Evolutionary conservation across 1,284 basidiomycete genomes (phyloP), one percentile per base, ranked within the genome.

Genomic region (Pseudozyma thailandica): DNA sequence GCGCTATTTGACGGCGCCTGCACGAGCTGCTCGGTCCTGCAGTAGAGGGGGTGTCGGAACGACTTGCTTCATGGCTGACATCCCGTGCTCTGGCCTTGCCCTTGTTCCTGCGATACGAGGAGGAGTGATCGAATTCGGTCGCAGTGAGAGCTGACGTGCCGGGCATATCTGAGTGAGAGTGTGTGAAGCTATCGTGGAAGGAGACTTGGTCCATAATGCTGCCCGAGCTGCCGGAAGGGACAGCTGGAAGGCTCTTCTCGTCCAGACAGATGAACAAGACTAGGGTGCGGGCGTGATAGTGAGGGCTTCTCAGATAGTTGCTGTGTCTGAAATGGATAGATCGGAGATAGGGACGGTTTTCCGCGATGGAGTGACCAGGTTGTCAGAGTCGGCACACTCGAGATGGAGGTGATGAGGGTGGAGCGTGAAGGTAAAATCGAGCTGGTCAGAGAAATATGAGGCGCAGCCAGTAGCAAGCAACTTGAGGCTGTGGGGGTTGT

Each of bases 61-160:
- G 38, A 8, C 25, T 13, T 9, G 37, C 27, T 16, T 55, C 49
- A 2, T 44, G 23, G 6, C 18, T 33, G 15, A 25, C 18, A 18
- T 60, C 52, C 25, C 35, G 27, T 7, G 63, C 63, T 51, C 63
- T 38, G 3, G 52, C 44, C 18, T 66, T 66, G 38, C 63, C 63
- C 49, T 66, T 66, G 33, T 66, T 52, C 9, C 31, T 18, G 27
- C 43, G 44, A 41, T 30, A 18, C 7, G 43, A 28, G 13, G 43
- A 33, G 4, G 56, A 45, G 2, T 26, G 43, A 7, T 28, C n/a
- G 27, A 46, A 38, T 12, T 59, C 51, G 6, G 51, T 15, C 10
- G 46, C 21, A 18, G 43, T 25, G 30, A 44, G 13, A 16, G 16
- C 33, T n/a, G 50, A 16, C 6, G 15, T 9, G 15, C 8, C n/a